These are phyloP conservation scores for Pyricularia sp. DNA, from an alignment of 2,329 filamentous ascomycete species.

Conservation along the genomic window DNA sequence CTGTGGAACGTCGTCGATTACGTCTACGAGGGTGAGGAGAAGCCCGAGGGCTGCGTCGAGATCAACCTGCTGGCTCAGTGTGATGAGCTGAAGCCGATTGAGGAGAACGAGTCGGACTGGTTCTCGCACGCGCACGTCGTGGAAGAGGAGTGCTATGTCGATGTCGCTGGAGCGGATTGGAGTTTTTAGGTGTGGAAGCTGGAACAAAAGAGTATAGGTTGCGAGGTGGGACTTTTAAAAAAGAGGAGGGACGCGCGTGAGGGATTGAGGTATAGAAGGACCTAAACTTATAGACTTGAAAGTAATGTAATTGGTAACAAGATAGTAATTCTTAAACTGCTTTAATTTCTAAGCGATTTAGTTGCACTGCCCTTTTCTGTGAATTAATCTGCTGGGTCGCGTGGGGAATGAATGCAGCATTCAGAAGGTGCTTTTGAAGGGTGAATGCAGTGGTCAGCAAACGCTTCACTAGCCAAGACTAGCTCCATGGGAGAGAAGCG, in stretches of 20 bases:
- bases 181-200: background rate
- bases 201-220: background rate
- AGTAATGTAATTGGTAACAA: too few species aligned
- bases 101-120: constrained; percentile 18
- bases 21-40: constrained; percentile 14
- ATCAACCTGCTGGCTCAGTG: constrained; percentile 32
- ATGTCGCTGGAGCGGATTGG: constrained; percentile 15
- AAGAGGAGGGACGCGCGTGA: background rate
- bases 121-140: constrained; percentile 26
- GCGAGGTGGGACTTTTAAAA: background rate
- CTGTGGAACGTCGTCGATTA: constrained; percentile 26
- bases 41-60: constrained; percentile 27
- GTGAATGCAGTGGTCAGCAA: too few species aligned
- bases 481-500: too few species aligned
- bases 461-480: too few species aligned
- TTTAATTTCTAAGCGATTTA: too few species aligned
- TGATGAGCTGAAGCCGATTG: constrained; percentile 16
- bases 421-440: too few species aligned
- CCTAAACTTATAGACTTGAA: too few species aligned
- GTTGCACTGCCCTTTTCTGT: too few species aligned
- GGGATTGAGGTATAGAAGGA: background rate
- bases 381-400: too few species aligned
- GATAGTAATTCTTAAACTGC: too few species aligned
- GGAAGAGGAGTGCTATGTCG: constrained; percentile 24
- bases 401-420: too few species aligned